Evolutionary conservation across 192 early-diverging fungal genomes (phyloP).

Genomic region (Coemansia sp.): DNA sequence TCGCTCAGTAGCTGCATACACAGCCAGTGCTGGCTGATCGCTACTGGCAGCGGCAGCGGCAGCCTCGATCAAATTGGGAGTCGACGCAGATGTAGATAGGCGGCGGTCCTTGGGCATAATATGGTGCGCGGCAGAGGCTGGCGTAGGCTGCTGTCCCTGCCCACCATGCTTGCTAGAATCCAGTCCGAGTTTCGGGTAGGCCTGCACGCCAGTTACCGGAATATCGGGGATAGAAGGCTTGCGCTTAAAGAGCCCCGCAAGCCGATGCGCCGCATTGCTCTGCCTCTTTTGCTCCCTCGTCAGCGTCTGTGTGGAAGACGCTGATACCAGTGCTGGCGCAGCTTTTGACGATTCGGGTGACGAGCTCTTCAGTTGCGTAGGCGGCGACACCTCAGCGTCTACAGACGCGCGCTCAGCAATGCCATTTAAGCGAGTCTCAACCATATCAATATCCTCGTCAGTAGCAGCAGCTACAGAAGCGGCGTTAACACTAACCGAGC

Average conservation of each 20-base stretch:
- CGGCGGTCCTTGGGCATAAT: conserved; percentile 35
- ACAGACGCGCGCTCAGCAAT: neutral
- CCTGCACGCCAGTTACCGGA: conserved; percentile 19
- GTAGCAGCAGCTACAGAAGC: neutral
- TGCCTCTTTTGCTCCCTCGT: conserved; percentile 49
- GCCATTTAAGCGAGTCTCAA: conserved; percentile 1
- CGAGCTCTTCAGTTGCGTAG: conserved; percentile 34
- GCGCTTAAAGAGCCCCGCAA: conserved; percentile 47
- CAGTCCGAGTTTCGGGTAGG: conserved; percentile 5
- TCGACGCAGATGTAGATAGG: conserved; percentile 47
- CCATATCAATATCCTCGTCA: conserved; percentile 16
- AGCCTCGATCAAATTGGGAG: conserved; percentile 46
- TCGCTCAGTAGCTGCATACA: conserved; percentile 44
- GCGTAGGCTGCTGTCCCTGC: conserved; percentile 1
- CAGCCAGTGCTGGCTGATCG: conserved; percentile 43
- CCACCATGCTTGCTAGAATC: conserved; percentile 1
- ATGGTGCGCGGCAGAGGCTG: neutral
- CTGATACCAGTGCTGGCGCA: neutral
- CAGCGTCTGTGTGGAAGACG: conserved; percentile 12
- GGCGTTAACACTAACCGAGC: neutral
- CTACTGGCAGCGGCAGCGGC: conserved; percentile 41
- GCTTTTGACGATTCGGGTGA: conserved; percentile 17
- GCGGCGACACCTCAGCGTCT: conserved; percentile 17
- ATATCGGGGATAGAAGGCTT: conserved; percentile 52
- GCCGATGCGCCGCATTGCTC: conserved; percentile 45